phyloP scores from a whole-genome alignment of 2,329 filamentous ascomycete genomes.

The Fusarium euwallaceae region DNA sequence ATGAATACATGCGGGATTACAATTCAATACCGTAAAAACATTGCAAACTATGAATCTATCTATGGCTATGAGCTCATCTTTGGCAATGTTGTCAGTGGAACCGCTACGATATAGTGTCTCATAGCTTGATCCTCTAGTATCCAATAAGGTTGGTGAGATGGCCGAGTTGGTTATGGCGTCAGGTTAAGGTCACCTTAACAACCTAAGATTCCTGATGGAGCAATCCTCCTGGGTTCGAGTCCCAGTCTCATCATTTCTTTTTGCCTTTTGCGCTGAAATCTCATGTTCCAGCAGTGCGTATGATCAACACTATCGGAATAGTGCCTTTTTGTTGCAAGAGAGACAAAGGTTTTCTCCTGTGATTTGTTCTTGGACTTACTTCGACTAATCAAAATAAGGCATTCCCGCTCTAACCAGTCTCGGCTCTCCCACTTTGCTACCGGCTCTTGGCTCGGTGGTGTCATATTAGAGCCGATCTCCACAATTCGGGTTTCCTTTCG shows the following conservation, averaged over 20 bases:
- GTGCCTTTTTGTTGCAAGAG: background rate
- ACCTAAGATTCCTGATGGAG: conserved; percentile 48
- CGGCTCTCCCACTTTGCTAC: background rate
- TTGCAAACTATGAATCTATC: no score
- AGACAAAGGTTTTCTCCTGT: background rate
- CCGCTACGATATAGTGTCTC: background rate
- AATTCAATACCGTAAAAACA: no score
- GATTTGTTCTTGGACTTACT: background rate
- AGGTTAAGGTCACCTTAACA: conserved; percentile 52
- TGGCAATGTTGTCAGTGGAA: background rate
- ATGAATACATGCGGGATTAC: no score
- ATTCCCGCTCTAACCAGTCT: background rate
- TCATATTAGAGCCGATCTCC: background rate
- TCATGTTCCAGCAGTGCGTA: background rate
- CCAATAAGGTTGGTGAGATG: conserved; percentile 47
- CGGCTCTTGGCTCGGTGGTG: background rate
- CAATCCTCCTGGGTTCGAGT: conserved; percentile 54
- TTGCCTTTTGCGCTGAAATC: conserved; percentile 1
- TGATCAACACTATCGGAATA: background rate
- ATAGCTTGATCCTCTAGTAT: accelerated
- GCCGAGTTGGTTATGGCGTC: conserved; percentile 54
- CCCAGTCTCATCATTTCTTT: conserved; percentile 49
- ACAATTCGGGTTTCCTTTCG: background rate
- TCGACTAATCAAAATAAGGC: background rate
- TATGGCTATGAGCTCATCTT: no score